Conservation (phyloP, 257 asterid species). For the Asclepias syriaca region DNA sequence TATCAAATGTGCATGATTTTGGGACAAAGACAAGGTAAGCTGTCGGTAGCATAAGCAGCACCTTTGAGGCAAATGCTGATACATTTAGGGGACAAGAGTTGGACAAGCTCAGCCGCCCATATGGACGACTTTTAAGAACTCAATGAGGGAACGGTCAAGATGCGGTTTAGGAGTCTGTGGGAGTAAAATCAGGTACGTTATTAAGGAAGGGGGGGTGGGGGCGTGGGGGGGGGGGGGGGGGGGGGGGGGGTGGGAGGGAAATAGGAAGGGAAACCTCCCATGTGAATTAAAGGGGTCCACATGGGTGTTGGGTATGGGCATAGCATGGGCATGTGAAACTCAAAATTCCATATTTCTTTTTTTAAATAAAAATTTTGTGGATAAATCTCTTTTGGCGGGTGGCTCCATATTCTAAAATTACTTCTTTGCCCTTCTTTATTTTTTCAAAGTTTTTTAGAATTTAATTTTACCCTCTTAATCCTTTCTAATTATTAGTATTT, state of each 20-base stretch:
- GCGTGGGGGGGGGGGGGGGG: too few relatives aligned
- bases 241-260: too few relatives aligned
- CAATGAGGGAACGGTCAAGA: slow-evolving; percentile 27
- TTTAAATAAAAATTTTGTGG: too few relatives aligned
- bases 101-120: slow-evolving; percentile 65
- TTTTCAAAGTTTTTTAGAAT: too few relatives aligned
- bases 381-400: too few relatives aligned
- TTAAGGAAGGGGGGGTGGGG: not conserved
- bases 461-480: too few relatives aligned
- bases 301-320: slow-evolving; percentile 33
- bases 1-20: slow-evolving; percentile 29
- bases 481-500: too few relatives aligned
- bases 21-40: slow-evolving; percentile 37
- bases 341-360: not conserved
- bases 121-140: slow-evolving; percentile 31
- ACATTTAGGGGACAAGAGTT: slow-evolving; percentile 52
- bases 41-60: slow-evolving; percentile 56
- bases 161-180: slow-evolving; percentile 27
- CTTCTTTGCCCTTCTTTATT: too few relatives aligned
- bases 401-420: too few relatives aligned
- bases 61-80: slow-evolving; percentile 31
- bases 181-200: slow-evolving; percentile 22
- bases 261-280: slow-evolving; percentile 13
- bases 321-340: slow-evolving; percentile 22
- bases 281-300: slow-evolving; percentile 37